phyloP scores from a whole-genome alignment of 139 green algal genomes.

The Coelastrella sp. region DNA sequence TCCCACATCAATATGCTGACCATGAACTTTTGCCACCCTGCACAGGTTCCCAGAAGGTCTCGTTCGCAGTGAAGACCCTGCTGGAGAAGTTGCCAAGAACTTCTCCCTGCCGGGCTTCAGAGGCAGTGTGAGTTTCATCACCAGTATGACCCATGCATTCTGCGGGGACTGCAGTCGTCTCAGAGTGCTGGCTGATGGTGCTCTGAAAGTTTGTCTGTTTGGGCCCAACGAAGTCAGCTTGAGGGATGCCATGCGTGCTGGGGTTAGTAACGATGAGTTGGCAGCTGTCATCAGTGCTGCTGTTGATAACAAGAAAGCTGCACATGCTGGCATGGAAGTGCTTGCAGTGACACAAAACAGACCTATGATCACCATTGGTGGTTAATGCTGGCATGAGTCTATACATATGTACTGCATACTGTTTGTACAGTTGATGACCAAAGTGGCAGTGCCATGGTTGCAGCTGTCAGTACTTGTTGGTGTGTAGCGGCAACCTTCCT shows the following conservation, averaged over 20 bases:
- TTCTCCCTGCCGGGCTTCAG: conserved; percentile 80
- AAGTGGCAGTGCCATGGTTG: too few relatives aligned
- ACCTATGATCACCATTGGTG: conserved; percentile 98
- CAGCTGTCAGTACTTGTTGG: too few relatives aligned
- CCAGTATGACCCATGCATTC: conserved; percentile 97
- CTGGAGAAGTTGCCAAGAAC: conserved; percentile 95
- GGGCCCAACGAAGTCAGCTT: conserved; percentile 93
- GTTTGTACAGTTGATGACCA: too few relatives aligned
- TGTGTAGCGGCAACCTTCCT: too few relatives aligned
- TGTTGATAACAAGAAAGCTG: conserved; percentile 91
- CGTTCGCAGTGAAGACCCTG: conserved; percentile 63
- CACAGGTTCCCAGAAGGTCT: conserved; percentile 49
- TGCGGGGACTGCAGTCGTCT: conserved; percentile 94
- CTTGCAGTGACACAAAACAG: conserved; percentile 87
- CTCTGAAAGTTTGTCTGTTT: conserved; percentile 98
- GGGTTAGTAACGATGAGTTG: conserved; percentile 88
- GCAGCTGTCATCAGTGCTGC: conserved; percentile 85
- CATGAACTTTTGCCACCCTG: too few relatives aligned
- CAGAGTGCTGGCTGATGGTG: conserved; percentile 96
- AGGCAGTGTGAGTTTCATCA: conserved; percentile 95
- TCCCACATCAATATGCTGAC: too few relatives aligned
- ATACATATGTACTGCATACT: too few relatives aligned
- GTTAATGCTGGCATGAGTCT: conserved; percentile 56
- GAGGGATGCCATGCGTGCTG: conserved; percentile 90
- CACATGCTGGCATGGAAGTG: conserved; percentile 94